Conservation (phyloP, 1,284 basidiomycete species). For the Cutaneotrichosporon mucoides region DNA sequence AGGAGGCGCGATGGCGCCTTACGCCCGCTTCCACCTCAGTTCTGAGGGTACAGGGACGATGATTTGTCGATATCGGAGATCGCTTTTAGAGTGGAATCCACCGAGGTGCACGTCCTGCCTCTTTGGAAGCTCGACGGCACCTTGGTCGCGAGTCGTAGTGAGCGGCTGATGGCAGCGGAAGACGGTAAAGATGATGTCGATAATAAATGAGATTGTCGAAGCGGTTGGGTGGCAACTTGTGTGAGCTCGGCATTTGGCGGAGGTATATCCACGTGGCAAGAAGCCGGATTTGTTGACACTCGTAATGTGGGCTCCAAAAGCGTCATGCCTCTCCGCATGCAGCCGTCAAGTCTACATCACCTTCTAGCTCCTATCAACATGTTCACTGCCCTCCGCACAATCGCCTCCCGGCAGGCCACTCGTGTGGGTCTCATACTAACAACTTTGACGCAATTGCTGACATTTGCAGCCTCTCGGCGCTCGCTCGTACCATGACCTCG, state of each 20-base stretch:
- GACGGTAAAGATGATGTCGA: too few species aligned
- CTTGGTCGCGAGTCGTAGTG: not conserved
- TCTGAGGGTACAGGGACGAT: too few species aligned
- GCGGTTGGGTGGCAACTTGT: constrained; percentile 1
- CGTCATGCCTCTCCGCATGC: not conserved
- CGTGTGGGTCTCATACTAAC: too few species aligned
- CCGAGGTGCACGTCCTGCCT: constrained; percentile 8
- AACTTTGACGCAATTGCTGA: too few species aligned
- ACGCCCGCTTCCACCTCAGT: too few species aligned
- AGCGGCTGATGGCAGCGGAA: too few species aligned
- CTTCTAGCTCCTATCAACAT: not conserved
- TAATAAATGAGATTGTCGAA: not conserved
- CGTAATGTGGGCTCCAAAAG: not conserved
- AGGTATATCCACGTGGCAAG: too few species aligned
- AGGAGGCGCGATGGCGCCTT: not conserved
- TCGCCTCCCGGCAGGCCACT: not conserved
- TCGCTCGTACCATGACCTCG: constrained; percentile 25
- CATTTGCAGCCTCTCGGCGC: not conserved
- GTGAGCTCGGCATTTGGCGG: too few species aligned
- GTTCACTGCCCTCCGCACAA: not conserved
- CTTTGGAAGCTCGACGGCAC: constrained; percentile 9
- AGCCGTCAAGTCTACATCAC: not conserved
- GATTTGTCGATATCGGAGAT: too few species aligned
- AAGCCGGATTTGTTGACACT: too few species aligned
- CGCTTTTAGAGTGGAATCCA: not conserved